phyloP scores from a whole-genome alignment of 306 rosid species.

The peach (Prunus persica) region DNA sequence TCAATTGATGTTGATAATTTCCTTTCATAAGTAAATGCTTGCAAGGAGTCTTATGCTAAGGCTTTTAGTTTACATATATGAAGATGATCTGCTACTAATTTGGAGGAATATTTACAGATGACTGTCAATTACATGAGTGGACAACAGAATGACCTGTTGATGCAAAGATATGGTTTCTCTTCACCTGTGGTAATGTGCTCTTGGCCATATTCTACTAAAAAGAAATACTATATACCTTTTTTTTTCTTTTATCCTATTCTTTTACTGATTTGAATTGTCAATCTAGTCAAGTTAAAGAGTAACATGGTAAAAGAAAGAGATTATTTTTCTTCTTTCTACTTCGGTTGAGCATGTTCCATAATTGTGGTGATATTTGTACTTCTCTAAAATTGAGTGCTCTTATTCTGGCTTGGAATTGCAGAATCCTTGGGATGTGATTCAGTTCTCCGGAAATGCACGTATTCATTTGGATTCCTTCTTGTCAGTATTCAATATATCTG shows the following conservation, averaged over 20 bases:
- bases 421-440: constrained; percentile 87
- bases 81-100: constrained; percentile 33
- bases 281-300: neutral
- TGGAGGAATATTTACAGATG: constrained; percentile 58
- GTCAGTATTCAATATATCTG: constrained; percentile 88
- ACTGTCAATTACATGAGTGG: constrained; percentile 70
- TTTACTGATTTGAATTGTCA: neutral
- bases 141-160: constrained; percentile 55
- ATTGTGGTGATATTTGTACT: neutral
- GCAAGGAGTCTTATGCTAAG: neutral
- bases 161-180: constrained; percentile 94
- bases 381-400: neutral
- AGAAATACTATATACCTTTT: neutral
- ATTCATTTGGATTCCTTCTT: constrained; percentile 92
- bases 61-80: neutral
- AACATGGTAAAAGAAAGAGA: neutral
- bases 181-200: constrained; percentile 71
- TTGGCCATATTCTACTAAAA: constrained; percentile 5
- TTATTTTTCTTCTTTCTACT: too few species aligned
- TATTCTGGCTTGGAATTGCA: constrained; percentile 35
- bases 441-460: constrained; percentile 68
- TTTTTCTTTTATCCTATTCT: constrained; percentile 15
- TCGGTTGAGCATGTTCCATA: neutral
- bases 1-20: constrained; percentile 18
- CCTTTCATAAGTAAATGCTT: neutral